Percentiles rank a stretch among this genome's conserved stretches.
Evolutionary conservation across 2,329 filamentous ascomycete genomes (phyloP).

Genomic region (Colletotrichum sp.): DNA sequence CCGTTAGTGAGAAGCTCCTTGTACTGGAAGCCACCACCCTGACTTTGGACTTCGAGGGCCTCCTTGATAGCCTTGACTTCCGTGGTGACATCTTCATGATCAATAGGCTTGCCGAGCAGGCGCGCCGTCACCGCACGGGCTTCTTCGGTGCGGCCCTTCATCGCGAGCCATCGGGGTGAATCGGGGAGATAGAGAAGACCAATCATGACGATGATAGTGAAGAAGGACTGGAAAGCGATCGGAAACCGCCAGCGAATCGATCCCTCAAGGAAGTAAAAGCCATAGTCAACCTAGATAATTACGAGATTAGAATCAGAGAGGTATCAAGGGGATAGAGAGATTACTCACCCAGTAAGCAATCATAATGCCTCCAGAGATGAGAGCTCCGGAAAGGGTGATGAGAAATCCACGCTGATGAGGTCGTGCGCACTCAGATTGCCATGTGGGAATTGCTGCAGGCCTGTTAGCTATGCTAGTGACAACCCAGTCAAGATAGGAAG

Average conservation of each 20-base stretch:
- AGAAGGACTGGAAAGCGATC: slow-evolving; percentile 34
- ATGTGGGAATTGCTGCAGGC: slow-evolving; percentile 27
- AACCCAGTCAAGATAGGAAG: not conserved
- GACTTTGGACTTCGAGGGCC: slow-evolving; percentile 29
- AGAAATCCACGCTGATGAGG: slow-evolving; percentile 31
- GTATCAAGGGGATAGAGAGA: not conserved
- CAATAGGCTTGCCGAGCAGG: slow-evolving; percentile 27
- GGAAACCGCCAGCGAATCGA: slow-evolving; percentile 37
- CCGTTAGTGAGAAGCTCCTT: slow-evolving; percentile 53
- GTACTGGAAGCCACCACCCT: slow-evolving; percentile 25
- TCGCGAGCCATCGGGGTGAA: slow-evolving; percentile 41
- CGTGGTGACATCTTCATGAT: slow-evolving; percentile 28
- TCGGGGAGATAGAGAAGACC: slow-evolving; percentile 38
- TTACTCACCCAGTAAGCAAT: slow-evolving; percentile 35
- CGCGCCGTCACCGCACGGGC: slow-evolving; percentile 28
- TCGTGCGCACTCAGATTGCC: slow-evolving; percentile 33
- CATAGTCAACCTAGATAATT: slow-evolving; percentile 7
- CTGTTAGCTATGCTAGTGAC: not conserved
- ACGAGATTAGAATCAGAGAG: not conserved
- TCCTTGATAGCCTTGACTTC: slow-evolving; percentile 25
- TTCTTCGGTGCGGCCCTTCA: slow-evolving; percentile 32
- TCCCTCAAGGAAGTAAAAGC: slow-evolving; percentile 34
- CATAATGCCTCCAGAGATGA: slow-evolving; percentile 33
- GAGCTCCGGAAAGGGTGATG: slow-evolving; percentile 30
- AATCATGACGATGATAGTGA: slow-evolving; percentile 34